A percentile compares a stretch with the other conserved stretches of the same genome.
Conservation (phyloP, 805 yeast genomes). For the Metschnikowia shivogae region DNA sequence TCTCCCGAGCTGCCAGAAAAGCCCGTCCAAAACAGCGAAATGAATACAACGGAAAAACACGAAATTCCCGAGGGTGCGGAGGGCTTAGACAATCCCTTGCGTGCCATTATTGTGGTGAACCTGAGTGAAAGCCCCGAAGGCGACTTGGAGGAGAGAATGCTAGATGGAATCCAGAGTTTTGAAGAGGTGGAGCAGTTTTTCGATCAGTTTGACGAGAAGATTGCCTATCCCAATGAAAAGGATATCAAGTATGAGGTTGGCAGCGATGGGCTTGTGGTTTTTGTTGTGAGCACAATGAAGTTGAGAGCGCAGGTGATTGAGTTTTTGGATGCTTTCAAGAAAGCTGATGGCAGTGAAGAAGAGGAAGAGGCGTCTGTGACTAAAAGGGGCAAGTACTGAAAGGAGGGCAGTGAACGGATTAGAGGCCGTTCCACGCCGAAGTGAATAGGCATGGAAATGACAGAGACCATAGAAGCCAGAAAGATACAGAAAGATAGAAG, state of each 20-base stretch:
- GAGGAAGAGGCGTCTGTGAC: neutral
- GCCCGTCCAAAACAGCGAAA: neutral
- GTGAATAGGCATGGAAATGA: too few relatives aligned
- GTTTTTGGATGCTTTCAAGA: constrained; percentile 39
- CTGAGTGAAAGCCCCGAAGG: constrained; percentile 33
- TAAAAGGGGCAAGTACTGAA: constrained; percentile 4
- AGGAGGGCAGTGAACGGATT: neutral
- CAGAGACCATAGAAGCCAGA: too few relatives aligned
- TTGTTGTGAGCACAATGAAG: constrained; percentile 43
- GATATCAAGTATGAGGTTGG: constrained; percentile 57
- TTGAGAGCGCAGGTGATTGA: constrained; percentile 36
- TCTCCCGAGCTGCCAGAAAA: neutral
- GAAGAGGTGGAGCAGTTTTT: constrained; percentile 49
- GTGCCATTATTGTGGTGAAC: constrained; percentile 42
- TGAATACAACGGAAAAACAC: neutral
- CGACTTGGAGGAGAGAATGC: constrained; percentile 47
- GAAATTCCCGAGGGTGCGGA: constrained; percentile 12
- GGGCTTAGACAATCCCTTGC: constrained; percentile 45
- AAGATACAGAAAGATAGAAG: too few relatives aligned
- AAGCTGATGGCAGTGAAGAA: constrained; percentile 1
- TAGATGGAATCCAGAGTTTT: constrained; percentile 43
- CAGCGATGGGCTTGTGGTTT: constrained; percentile 55
- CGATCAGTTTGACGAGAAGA: constrained; percentile 46
- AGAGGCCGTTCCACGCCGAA: too few relatives aligned
- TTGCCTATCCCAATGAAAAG: constrained; percentile 53